phyloP scores from a whole-genome alignment of 495 filamentous ascomycete species.

The Articulospora tetracladia region DNA sequence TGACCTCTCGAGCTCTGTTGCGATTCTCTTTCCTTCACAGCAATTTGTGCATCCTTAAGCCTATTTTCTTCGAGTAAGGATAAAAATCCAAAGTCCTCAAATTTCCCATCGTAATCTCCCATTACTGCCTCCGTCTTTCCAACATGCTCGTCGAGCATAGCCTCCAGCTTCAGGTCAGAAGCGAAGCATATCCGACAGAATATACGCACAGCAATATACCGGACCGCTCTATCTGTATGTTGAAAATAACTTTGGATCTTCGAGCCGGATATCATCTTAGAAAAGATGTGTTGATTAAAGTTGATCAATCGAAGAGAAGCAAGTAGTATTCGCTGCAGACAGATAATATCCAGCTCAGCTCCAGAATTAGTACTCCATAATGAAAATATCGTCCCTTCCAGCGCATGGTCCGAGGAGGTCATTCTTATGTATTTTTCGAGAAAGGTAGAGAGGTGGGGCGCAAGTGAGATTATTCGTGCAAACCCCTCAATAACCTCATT shows the following conservation, averaged over 20 bases:
- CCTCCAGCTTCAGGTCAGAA: constrained; percentile 73
- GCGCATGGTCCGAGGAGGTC: neutral
- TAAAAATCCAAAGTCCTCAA: constrained; percentile 81
- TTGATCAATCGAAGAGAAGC: constrained; percentile 73
- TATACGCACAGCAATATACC: constrained; percentile 77
- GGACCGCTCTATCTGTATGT: constrained; percentile 55
- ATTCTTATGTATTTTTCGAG: constrained; percentile 38
- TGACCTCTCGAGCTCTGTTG: constrained; percentile 13
- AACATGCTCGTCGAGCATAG: constrained; percentile 62
- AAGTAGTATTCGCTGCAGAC: constrained; percentile 45
- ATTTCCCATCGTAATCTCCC: constrained; percentile 70
- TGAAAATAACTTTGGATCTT: constrained; percentile 64
- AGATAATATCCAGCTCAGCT: neutral
- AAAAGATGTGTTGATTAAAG: constrained; percentile 64
- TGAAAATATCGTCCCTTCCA: neutral
- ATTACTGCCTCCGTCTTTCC: constrained; percentile 51
- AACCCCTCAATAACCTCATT: constrained; percentile 64
- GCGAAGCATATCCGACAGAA: constrained; percentile 74
- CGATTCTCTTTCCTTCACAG: constrained; percentile 25
- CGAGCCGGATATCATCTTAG: constrained; percentile 55
- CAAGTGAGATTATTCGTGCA: constrained; percentile 73
- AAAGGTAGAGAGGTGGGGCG: constrained; percentile 62
- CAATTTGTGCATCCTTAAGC: constrained; percentile 34
- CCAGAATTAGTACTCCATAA: neutral
- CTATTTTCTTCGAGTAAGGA: constrained; percentile 71